Base-by-base conservation (phyloP, 129 eudicot species). In the Centella asiatica region DNA sequence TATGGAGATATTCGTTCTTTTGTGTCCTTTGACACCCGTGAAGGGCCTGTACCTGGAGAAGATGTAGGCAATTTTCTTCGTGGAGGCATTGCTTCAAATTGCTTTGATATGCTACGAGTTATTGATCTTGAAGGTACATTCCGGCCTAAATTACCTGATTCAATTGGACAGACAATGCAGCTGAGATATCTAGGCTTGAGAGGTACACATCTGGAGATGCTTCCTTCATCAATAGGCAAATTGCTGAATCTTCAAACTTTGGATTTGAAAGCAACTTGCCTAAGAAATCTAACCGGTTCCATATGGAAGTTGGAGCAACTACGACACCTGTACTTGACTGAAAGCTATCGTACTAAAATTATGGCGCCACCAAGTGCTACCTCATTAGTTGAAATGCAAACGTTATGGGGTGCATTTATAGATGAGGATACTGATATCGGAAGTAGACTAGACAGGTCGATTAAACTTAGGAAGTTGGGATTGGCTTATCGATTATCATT, bases 181-280 rank as follows among this genome's bases (percentile, higher is more conserved):
- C 20, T 67, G 45, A 67, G 72, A 44, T 67, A 67, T 33, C 46
- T 67, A 25, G 72, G 72, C 55, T 47, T 56, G n/a, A 19, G 72
- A 11, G 17, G 32, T 22, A 56, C 72, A 54, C 44, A 54, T 32
- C 33, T 31, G 2, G 72, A 67, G 60, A 2, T 27, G 22, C 72
- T 67, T 51, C 64, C 72, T 24, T 23, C 23, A 5, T 14, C 29
- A 26, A 46, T 67, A 67, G 59, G 72, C 62, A 14, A 44, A 3
- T 28, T 55, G 17, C 36, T 57, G 23, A 67, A 67, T 33, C 63
- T 67, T 25, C 53, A 52, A 39, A 56, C 59, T 15, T 60, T 67
- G 50, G 64, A 67, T 55, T 20, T 67, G 27, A 67, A 67, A 17
- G 56, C 28, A 31, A 67, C 64, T 15, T 67, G 47, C 34, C 32